A percentile compares a stretch with the other conserved stretches of the same genome.
Evolutionary conservation across 371 early-diverging fungal species (phyloP).

Genomic region (Circinella umbellata): DNA sequence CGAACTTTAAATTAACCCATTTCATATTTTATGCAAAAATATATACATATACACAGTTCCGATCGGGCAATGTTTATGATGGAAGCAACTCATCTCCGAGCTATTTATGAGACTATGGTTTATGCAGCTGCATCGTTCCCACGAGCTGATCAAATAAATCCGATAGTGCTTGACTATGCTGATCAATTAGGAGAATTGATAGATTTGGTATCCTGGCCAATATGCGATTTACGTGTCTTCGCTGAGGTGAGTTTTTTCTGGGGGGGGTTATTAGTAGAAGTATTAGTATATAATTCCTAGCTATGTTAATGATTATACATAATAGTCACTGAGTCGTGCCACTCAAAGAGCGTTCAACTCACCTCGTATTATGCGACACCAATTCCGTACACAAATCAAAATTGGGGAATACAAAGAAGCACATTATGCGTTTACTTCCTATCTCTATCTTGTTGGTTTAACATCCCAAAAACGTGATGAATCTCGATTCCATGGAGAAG

Average conservation of each 20-base stretch:
- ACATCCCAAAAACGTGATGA: constrained; percentile 41
- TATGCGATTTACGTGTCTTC: constrained; percentile 44
- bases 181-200: constrained; percentile 69
- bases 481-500: constrained; percentile 32
- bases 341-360: constrained; percentile 76
- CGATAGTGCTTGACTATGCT: constrained; percentile 61
- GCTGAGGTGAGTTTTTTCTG: constrained; percentile 43
- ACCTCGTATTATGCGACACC: constrained; percentile 68
- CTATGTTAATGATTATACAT: neutral
- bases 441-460: constrained; percentile 59
- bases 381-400: constrained; percentile 60
- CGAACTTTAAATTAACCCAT: too few relatives aligned
- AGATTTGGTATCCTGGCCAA: constrained; percentile 48
- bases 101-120: constrained; percentile 67
- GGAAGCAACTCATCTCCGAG: constrained; percentile 62
- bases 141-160: constrained; percentile 67
- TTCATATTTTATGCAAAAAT: too few relatives aligned
- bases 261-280: constrained; percentile 9
- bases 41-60: neutral
- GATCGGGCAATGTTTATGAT: constrained; percentile 7
- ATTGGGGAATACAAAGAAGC: constrained; percentile 82
- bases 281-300: neutral
- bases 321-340: constrained; percentile 66
- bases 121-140: constrained; percentile 62
- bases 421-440: constrained; percentile 66